Evolutionary conservation across 208 protist genomes (phyloP), one percentile per base, ranked within the genome.

Genomic region (Histomonas meleagridis): DNA sequence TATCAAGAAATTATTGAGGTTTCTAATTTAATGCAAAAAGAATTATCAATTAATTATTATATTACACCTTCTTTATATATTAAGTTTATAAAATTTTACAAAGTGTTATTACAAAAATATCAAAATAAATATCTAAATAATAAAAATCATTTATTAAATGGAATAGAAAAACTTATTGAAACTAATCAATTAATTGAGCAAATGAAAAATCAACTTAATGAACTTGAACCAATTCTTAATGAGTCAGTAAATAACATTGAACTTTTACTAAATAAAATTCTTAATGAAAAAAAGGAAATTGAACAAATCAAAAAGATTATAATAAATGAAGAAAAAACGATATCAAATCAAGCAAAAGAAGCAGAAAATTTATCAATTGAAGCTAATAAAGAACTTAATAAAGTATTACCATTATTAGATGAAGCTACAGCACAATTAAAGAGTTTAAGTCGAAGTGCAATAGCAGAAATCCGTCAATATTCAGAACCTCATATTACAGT

Each of bases 41-140:
- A 98, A 94, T 93, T 97, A 81, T 95, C 95, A 43, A 95, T 97
- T 53, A 95, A 95, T 91, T 97, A 96, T 93, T 98, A 98, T 96
- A 98, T 97, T 23, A 98, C 97, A 23, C 97, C 97, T 48, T 97
- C 96, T 51, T 97, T 96, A 4, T 98, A 98, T 94, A 95, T 98
- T 16, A 96, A 97, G 93, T 95, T 98, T 65, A 95, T 98, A 65
- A 96, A 93, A 48, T 96, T 96, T 91, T 97, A 81, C 23, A 86
- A 79, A 55, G 5, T 81, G 23, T 79, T 99, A 57, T 94, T 98
- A 4, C n/a, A 97, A 92, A 95, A 95, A 46, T 95, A 95, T 86
- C 95, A 95, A 28, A 95, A 97, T 9, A 72, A 57, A 28, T 46
- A 90, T 26, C 51, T 43, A 5, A 53, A 38, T 23, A 14, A 12